phyloP scores from a whole-genome alignment of 495 filamentous ascomycete genomes.

The Hypoxylon rickii region DNA sequence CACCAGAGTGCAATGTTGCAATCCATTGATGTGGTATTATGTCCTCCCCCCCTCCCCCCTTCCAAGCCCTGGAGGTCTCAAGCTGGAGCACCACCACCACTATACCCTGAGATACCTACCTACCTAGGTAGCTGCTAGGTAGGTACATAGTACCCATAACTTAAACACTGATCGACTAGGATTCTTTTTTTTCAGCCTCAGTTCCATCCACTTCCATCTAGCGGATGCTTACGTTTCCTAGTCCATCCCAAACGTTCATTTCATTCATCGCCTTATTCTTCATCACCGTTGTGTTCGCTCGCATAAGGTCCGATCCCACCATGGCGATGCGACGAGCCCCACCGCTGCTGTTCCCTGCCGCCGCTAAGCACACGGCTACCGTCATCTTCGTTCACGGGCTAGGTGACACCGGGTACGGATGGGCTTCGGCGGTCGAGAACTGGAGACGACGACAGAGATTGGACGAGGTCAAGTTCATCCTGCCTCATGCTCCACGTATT shows the following conservation, averaged over 20 bases:
- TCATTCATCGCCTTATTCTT: conserved; percentile 12
- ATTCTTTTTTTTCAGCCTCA: conserved; percentile 8
- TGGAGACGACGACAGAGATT: conserved; percentile 84
- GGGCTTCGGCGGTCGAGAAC: conserved; percentile 82
- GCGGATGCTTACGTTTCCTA: conserved; percentile 16
- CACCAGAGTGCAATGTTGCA: too few relatives aligned
- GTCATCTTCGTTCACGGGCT: conserved; percentile 93
- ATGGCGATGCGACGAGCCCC: conserved; percentile 42
- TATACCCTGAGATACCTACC: not conserved
- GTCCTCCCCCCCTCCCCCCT: too few relatives aligned
- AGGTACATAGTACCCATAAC: too few relatives aligned
- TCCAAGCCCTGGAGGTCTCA: too few relatives aligned
- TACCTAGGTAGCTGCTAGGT: too few relatives aligned
- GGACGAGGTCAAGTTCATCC: conserved; percentile 87
- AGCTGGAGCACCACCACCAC: too few relatives aligned
- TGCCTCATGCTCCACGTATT: conserved; percentile 90
- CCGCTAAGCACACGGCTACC: conserved; percentile 88
- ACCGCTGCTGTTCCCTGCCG: conserved; percentile 78
- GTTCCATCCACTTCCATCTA: not conserved
- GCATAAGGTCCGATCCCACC: conserved; percentile 7
- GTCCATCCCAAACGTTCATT: not conserved
- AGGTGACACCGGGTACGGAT: conserved; percentile 79
- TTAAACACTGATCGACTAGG: conserved; percentile 10
- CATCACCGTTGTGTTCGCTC: conserved; percentile 9
- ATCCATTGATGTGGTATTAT: too few relatives aligned